phyloP scores from a whole-genome alignment of 1,284 basidiomycete species.

The Trametes polyzona region DNA sequence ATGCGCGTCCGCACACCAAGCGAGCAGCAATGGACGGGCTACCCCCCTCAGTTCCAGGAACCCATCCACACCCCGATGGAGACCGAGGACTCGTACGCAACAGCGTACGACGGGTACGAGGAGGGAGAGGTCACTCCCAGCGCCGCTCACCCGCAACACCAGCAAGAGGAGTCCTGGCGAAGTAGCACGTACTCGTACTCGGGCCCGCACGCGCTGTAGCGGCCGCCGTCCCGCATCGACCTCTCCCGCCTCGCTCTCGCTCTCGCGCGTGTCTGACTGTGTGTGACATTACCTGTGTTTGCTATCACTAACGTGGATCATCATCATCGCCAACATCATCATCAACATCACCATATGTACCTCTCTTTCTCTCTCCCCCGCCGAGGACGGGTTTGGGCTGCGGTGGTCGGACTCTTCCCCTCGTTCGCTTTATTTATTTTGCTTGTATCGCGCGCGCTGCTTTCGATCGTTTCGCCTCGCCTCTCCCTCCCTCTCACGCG shows the following conservation, averaged over 20 bases:
- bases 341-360: no score
- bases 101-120: constrained; percentile 22
- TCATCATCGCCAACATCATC: no score
- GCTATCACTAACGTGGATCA: constrained; percentile 8
- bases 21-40: constrained; percentile 25
- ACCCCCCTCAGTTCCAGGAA: constrained; percentile 1
- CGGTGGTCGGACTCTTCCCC: constrained; percentile 4
- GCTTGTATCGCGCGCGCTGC: constrained; percentile 24
- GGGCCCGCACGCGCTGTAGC: constrained; percentile 26
- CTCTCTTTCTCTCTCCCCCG: background rate
- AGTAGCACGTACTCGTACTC: constrained; percentile 28
- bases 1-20: constrained; percentile 50
- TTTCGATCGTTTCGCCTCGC: constrained; percentile 4
- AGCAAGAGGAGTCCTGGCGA: constrained; percentile 27
- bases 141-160: constrained; percentile 1
- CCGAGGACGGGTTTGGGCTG: constrained; percentile 1
- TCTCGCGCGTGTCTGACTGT: constrained; percentile 8
- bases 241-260: no score
- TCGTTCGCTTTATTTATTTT: constrained; percentile 28
- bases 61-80: constrained; percentile 21
- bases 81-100: constrained; percentile 20
- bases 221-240: background rate
- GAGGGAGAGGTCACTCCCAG: constrained; percentile 7
- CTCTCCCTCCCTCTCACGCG: background rate
- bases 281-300: constrained; percentile 26